A percentile compares a stretch with the other conserved stretches of the same genome.
These are phyloP conservation scores for Exophiala calicioides DNA, from an alignment of 2,329 filamentous ascomycete species.

Conservation along the genomic window DNA sequence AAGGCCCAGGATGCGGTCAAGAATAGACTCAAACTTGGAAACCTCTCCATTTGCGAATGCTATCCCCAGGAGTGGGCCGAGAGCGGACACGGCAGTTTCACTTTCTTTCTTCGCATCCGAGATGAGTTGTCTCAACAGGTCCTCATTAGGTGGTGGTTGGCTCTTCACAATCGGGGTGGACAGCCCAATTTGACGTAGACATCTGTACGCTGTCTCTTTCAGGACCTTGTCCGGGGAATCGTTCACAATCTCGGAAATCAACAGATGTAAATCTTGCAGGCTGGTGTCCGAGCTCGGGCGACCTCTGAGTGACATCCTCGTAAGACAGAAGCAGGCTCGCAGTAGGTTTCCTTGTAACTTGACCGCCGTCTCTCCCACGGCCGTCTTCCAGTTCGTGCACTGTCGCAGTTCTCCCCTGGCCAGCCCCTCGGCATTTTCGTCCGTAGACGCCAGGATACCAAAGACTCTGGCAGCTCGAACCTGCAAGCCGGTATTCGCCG, in stretches of 20 bases:
- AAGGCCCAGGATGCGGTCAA: conserved; percentile 70
- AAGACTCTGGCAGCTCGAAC: conserved; percentile 68
- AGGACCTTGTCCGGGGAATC: conserved; percentile 57
- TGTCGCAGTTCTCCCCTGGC: conserved; percentile 13
- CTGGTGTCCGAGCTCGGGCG: conserved; percentile 64
- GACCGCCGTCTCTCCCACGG: conserved; percentile 61
- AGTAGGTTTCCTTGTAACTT: conserved; percentile 63
- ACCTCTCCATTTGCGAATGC: conserved; percentile 49
- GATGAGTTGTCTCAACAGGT: conserved; percentile 64
- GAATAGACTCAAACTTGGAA: conserved; percentile 50
- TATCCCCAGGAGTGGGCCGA: conserved; percentile 64
- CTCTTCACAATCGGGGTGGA: conserved; percentile 46
- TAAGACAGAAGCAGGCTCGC: conserved; percentile 59
- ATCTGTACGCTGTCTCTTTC: conserved; percentile 58
- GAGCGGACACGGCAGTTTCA: conserved; percentile 75
- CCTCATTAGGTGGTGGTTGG: conserved; percentile 37
- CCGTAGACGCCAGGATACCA: conserved; percentile 74
- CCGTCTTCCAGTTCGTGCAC: conserved; percentile 53
- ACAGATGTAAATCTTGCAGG: conserved; percentile 63
- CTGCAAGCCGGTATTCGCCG: conserved; percentile 71
- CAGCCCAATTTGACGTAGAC: conserved; percentile 63
- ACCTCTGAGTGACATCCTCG: conserved; percentile 55
- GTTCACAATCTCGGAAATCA: conserved; percentile 55
- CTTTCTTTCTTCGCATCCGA: conserved; percentile 75
- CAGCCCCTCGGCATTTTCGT: conserved; percentile 27